Conservation (phyloP, 2,329 filamentous ascomycete species). For the Claviceps fusiformis region DNA sequence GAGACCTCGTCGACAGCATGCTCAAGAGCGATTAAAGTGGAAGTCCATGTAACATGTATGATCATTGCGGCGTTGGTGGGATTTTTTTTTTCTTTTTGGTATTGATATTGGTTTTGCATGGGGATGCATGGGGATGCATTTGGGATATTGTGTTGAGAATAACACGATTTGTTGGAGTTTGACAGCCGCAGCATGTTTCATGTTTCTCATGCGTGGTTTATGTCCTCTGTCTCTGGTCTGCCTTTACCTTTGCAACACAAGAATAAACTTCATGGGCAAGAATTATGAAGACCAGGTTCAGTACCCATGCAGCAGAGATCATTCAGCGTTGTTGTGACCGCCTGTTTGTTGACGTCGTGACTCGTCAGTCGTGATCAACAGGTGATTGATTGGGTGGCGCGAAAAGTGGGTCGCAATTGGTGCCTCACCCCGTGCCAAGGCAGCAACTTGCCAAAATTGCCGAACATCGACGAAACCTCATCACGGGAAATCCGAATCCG, state of each 20-base stretch:
- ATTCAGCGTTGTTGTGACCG: background rate
- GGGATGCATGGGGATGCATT: background rate
- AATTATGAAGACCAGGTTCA: background rate
- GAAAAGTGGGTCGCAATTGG: conserved; percentile 11
- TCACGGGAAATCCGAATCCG: conserved; percentile 11
- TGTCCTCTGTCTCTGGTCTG: background rate
- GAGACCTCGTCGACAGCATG: conserved; percentile 96
- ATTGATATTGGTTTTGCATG: conserved; percentile 1
- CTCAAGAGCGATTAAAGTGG: conserved; percentile 64
- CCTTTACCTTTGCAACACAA: background rate
- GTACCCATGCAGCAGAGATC: background rate
- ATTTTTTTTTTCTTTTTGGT: background rate
- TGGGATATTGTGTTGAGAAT: background rate
- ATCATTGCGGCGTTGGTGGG: conserved; percentile 12
- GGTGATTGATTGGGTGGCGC: too few species aligned
- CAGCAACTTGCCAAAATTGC: conserved; percentile 29
- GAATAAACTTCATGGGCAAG: background rate
- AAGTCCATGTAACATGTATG: conserved; percentile 4
- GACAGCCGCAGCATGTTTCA: background rate
- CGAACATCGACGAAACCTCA: conserved; percentile 23
- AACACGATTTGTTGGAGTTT: background rate
- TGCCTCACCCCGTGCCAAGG: conserved; percentile 25
- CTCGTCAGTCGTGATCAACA: too few species aligned
- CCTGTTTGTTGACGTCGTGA: background rate
- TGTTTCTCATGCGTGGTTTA: too few species aligned